A percentile compares a stretch with the other conserved stretches of the same genome.
phyloP scores from a whole-genome alignment of 257 asterid species.

The Hygrophila difformis region DNA sequence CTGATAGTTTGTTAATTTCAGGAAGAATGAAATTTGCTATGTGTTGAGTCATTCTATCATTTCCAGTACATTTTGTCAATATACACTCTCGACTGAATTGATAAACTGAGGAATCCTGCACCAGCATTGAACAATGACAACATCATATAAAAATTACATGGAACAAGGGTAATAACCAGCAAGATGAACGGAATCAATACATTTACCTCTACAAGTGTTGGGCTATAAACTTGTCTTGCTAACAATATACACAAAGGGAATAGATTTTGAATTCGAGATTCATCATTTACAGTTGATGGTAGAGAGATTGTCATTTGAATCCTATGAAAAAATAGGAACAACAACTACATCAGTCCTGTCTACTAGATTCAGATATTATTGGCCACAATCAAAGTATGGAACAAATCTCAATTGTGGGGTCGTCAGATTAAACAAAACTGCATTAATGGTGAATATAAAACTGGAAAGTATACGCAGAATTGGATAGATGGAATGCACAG shows the following conservation, averaged over 20 bases:
- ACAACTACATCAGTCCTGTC: slow-evolving; percentile 7
- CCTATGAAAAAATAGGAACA: slow-evolving; percentile 33
- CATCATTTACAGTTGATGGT: slow-evolving; percentile 60
- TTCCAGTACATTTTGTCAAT: slow-evolving; percentile 49
- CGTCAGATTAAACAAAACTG: too few relatives aligned
- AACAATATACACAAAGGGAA: slow-evolving; percentile 81
- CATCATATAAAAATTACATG: slow-evolving; percentile 13
- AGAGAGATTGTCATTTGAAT: slow-evolving; percentile 74
- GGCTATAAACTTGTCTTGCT: slow-evolving; percentile 63
- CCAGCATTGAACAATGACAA: slow-evolving; percentile 22
- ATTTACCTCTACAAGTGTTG: slow-evolving; percentile 54
- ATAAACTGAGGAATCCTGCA: slow-evolving; percentile 68
- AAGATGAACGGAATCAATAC: slow-evolving; percentile 14
- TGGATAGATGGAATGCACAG: slow-evolving; percentile 9
- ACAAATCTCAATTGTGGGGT: too few relatives aligned
- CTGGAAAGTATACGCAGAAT: slow-evolving; percentile 5
- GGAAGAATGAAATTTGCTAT: slow-evolving; percentile 77
- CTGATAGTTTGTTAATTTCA: slow-evolving; percentile 67
- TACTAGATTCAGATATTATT: neutral
- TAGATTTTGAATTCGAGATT: slow-evolving; percentile 45
- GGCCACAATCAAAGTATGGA: slow-evolving; percentile 1
- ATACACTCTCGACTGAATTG: slow-evolving; percentile 56
- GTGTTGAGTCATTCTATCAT: slow-evolving; percentile 41
- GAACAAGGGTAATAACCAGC: slow-evolving; percentile 13
- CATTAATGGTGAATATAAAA: neutral